Evolutionary conservation across 768 basidiomycete species (phyloP), one percentile per base, ranked within the genome.

Genomic region (Hydnomerulius pinastri): DNA sequence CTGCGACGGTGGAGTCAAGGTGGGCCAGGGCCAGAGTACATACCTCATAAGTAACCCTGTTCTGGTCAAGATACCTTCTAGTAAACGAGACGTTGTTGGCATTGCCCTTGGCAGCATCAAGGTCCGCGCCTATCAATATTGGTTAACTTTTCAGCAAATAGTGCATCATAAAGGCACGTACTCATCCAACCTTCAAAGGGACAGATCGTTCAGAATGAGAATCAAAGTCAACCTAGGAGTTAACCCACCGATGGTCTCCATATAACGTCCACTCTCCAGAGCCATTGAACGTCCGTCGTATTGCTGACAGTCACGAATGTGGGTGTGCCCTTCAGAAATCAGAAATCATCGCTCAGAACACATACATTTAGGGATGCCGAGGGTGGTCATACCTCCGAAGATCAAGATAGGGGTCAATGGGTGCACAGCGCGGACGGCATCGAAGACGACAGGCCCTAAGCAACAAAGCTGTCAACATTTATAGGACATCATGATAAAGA

Each of bases 221-320:
- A 27, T 20, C n/a, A 9, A n/a, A 21, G 18, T 4, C 24, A 27
- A 20, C 17, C 4, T 23, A 24, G 33, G 17, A 13, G 10, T 6
- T 10, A 11, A 44, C 79, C 11, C 42, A 87, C 90, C 92, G 46
- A 95, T 73, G 9, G 93, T 97, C 71, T 97, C 94, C 86, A 96
- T 89, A 64, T 95, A 96, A 20, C 91, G 75, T 15, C 94, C 89
- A 55, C 90, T 87, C 60, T 92, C 89, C 53, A 94, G 64, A 2
- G 86, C 75, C 74, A 93, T 90, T 0, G 86, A 85, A n/a, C 85
- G 77, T 4, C 77, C 79, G 66, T 93, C 92, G 37, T 47, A 78
- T 78, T 67, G 69, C 77, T 81, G 58, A 68, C 91, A 93, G 61
- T 92, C 88, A 36, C 91, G 83, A 50, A 91, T 85, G 65, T 92